These are phyloP conservation scores for Daldinia grandis DNA, from an alignment of 495 filamentous ascomycete species.

Conservation along the genomic window DNA sequence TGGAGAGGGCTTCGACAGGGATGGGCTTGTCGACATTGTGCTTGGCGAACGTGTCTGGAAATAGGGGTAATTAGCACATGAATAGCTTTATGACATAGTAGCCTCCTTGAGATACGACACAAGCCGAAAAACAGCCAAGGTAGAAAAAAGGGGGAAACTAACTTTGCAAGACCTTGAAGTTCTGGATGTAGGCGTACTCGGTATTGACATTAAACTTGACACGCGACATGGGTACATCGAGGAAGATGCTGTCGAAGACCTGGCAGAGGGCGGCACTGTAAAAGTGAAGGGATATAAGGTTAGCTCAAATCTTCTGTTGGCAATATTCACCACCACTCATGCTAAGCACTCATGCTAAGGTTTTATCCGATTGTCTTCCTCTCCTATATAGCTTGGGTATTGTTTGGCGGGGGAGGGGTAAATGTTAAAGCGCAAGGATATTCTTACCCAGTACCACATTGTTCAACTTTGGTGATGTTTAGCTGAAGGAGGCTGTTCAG, in stretches of 20 bases:
- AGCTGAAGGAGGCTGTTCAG: constrained; percentile 96
- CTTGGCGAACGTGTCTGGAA: constrained; percentile 78
- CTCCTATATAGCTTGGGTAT: neutral
- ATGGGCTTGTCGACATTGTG: constrained; percentile 87
- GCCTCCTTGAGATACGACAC: neutral
- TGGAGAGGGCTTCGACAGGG: constrained; percentile 86
- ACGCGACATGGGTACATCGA: constrained; percentile 93
- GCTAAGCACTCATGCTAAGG: too few species aligned
- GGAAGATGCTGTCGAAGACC: constrained; percentile 95
- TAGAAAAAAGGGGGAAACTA: constrained; percentile 48
- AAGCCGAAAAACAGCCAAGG: neutral
- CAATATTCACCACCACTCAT: neutral
- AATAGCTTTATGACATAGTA: neutral
- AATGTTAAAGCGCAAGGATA: constrained; percentile 45
- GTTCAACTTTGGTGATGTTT: constrained; percentile 98
- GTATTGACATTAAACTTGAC: constrained; percentile 98
- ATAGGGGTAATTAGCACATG: constrained; percentile 36
- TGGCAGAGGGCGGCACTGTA: constrained; percentile 93
- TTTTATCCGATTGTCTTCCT: constrained; percentile 10
- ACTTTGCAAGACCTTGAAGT: constrained; percentile 98
- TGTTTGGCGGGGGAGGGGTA: constrained; percentile 48
- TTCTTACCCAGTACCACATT: constrained; percentile 96
- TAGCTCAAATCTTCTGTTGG: constrained; percentile 29
- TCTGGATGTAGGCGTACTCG: constrained; percentile 97
- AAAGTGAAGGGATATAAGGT: constrained; percentile 8